A percentile compares a stretch with the other conserved stretches of the same genome.
phyloP scores from a whole-genome alignment of 1,284 basidiomycete species.

The Phylloporus gajari region DNA sequence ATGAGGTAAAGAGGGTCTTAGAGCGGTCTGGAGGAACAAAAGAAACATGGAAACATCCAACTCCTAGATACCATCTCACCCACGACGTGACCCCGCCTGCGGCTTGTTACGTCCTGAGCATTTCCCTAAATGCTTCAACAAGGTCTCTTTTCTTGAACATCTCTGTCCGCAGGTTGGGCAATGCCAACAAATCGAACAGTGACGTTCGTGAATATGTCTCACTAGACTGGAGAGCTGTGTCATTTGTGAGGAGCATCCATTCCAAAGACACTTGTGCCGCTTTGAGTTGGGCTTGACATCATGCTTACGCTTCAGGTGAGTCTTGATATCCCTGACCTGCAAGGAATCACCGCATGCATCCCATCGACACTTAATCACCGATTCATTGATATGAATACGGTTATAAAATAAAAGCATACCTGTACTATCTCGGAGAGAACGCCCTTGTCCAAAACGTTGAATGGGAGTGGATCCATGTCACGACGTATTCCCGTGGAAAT shows the following conservation, averaged over 20 bases:
- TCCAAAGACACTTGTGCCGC: neutral
- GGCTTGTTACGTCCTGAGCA: neutral
- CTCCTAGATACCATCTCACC: too few species aligned
- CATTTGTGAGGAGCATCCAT: neutral
- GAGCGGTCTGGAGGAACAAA: too few species aligned
- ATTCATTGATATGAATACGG: neutral
- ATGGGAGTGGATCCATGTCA: neutral
- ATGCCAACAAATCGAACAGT: neutral
- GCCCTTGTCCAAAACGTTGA: neutral
- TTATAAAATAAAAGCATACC: neutral
- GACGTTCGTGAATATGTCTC: neutral
- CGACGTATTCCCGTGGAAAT: neutral
- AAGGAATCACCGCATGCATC: constrained; percentile 67
- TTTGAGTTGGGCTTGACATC: neutral
- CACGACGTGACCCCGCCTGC: too few species aligned
- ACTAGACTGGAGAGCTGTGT: neutral
- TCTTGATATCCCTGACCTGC: neutral
- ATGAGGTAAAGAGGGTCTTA: too few species aligned
- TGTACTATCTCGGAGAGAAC: neutral
- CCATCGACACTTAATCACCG: neutral
- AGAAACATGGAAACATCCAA: too few species aligned
- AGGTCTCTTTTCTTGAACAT: neutral
- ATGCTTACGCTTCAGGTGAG: neutral
- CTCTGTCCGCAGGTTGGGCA: neutral
- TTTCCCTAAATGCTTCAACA: neutral